These are phyloP conservation scores for Aeschynomene evenia DNA, from an alignment of 306 rosid species.

Conservation along the genomic window DNA sequence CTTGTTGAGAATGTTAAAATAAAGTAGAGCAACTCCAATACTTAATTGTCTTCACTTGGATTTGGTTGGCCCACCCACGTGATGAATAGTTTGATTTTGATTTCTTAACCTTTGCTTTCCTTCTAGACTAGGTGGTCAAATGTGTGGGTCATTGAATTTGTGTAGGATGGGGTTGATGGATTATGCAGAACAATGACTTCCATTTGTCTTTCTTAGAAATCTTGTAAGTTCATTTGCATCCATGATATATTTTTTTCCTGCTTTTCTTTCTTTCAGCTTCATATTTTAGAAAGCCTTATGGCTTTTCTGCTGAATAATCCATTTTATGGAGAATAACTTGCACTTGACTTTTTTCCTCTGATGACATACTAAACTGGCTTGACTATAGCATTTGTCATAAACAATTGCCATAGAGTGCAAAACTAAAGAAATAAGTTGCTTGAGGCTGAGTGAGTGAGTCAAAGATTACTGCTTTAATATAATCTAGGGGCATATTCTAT, in stretches of 20 bases:
- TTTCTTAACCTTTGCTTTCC: not conserved
- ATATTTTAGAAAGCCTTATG: not conserved
- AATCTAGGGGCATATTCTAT: no score
- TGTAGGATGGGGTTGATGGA: not conserved
- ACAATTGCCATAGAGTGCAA: not conserved
- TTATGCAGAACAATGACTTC: constrained; percentile 1
- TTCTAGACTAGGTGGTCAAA: constrained; percentile 7
- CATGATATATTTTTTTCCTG: not conserved
- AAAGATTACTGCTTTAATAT: not conserved
- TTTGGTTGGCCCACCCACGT: not conserved
- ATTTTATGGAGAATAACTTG: not conserved
- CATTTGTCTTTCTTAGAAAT: not conserved
- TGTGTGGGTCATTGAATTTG: not conserved
- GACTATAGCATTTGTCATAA: not conserved
- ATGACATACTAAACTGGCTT: not conserved
- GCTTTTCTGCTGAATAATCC: not conserved
- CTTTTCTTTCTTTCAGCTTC: not conserved
- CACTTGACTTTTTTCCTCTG: not conserved
- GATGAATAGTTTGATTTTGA: not conserved
- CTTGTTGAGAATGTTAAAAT: not conserved
- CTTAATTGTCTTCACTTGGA: not conserved
- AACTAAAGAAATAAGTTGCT: not conserved
- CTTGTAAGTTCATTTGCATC: constrained; percentile 2
- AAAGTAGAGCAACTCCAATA: not conserved
- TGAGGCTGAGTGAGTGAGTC: not conserved